Percentiles rank a stretch among this genome's conserved stretches.
These are phyloP conservation scores for Ascosphaera pollenicola DNA, from an alignment of 2,329 filamentous ascomycete species.

Conservation along the genomic window DNA sequence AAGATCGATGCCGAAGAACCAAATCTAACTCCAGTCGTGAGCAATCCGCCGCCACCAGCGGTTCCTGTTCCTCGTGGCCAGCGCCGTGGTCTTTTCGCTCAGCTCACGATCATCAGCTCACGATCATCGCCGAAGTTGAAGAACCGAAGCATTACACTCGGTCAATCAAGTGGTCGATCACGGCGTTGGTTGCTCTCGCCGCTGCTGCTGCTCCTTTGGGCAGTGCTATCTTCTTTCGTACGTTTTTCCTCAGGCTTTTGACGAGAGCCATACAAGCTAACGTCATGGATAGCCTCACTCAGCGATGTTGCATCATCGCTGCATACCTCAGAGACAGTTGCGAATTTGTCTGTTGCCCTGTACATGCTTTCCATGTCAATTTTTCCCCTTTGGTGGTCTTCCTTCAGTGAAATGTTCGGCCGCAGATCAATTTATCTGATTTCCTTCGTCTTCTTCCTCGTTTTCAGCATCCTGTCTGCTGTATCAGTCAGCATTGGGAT, in stretches of 20 bases:
- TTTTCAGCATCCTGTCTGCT: slow-evolving; percentile 50
- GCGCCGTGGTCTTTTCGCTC: slow-evolving; percentile 51
- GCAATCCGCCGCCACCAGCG: slow-evolving; percentile 7
- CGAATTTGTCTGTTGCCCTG: slow-evolving; percentile 54
- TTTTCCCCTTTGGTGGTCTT: slow-evolving; percentile 72
- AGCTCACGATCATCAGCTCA: slow-evolving; percentile 26
- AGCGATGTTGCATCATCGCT: slow-evolving; percentile 40
- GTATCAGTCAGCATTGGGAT: slow-evolving; percentile 48
- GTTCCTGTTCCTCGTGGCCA: slow-evolving; percentile 28
- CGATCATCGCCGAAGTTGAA: slow-evolving; percentile 58
- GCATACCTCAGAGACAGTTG: slow-evolving; percentile 38
- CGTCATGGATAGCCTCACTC: slow-evolving; percentile 37
- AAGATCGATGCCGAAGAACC: slow-evolving; percentile 2
- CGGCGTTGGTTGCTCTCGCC: slow-evolving; percentile 52
- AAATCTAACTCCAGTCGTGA: background rate
- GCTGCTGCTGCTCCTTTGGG: slow-evolving; percentile 64
- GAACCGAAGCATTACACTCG: slow-evolving; percentile 51
- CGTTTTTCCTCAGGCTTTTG: slow-evolving; percentile 13
- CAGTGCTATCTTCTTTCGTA: slow-evolving; percentile 63
- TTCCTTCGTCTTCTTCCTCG: slow-evolving; percentile 48
- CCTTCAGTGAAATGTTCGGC: slow-evolving; percentile 50
- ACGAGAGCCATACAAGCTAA: background rate
- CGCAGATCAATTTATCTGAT: slow-evolving; percentile 57
- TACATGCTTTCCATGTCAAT: slow-evolving; percentile 72
- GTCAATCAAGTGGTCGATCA: slow-evolving; percentile 67